Evolutionary conservation across 495 filamentous ascomycete species (phyloP), one percentile per base, ranked within the genome.

Genomic region (Aspergillus nidulans): DNA sequence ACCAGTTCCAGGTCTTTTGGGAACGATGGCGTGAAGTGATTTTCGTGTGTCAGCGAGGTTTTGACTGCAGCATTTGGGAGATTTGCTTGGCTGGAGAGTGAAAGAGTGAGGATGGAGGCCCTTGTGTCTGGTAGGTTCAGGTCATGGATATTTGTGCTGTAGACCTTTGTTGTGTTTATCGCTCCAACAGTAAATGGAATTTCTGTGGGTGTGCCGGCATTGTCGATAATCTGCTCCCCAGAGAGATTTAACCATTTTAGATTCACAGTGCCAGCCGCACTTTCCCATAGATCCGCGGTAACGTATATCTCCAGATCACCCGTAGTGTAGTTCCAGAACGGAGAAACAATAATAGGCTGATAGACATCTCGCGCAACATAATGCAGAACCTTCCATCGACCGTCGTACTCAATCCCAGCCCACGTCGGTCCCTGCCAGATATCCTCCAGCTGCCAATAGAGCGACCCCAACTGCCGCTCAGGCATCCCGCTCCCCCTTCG

Each of bases 361-460:
- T 83, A 88, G 40, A 85, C 77, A 45, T 87, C 83, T 49, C 78
- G 79, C 1, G 78, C 79, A 0, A 73, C 68, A 38, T 86, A 81
- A 56, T 87, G 83, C 23, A 87, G 69, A 4, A 84, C 75, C 60
- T 88, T 87, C 83, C 83, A 86, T 4, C 85, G 73, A 2, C 84
- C 84, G 55, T 79, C 77, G 47, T 81, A 84, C 67, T 85, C 83
- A 44, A 85, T 82, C 0, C 81, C 71, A 0, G 85, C 81, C 84
- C 84, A 88, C 0, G 83, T 81, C 0, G 84, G 84, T 7, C 83
- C 84, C 61, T 84, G 81, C 84, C 84, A 87, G 60, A 86, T 81
- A 66, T 87, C 85, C 55, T 88, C 81, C 1, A 88, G 69, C 63
- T 88, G 84, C 85, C 85, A 88, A 63, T 87, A 88, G 7, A 88